A percentile compares a stretch with the other conserved stretches of the same genome.
These are phyloP conservation scores for Sclerotinia subarctica DNA, from an alignment of 2,329 filamentous ascomycete species.

Conservation along the genomic window DNA sequence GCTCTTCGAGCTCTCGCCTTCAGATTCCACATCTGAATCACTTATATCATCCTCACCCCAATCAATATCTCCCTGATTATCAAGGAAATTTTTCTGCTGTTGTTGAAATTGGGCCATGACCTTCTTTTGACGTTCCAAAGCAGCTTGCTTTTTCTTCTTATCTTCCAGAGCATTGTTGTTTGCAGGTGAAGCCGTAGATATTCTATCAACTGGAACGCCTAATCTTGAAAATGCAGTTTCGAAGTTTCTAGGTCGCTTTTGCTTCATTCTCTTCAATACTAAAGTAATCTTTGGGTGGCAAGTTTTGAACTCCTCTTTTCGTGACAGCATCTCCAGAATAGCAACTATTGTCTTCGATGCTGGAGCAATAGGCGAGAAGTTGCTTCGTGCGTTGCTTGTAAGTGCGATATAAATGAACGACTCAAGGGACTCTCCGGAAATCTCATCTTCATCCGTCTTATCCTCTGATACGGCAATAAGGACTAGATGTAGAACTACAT, in stretches of 20 bases:
- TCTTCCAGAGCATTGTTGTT: conserved; percentile 57
- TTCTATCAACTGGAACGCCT: conserved; percentile 69
- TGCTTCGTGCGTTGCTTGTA: conserved; percentile 58
- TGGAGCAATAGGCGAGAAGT: conserved; percentile 56
- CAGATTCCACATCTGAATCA: conserved; percentile 59
- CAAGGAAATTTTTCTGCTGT: conserved; percentile 92
- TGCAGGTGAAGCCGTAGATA: conserved; percentile 80
- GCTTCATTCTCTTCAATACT: conserved; percentile 79
- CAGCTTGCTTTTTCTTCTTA: conserved; percentile 82
- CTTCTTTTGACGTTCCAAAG: conserved; percentile 81
- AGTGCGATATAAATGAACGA: conserved; percentile 76
- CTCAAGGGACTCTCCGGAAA: conserved; percentile 46
- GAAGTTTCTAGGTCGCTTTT: conserved; percentile 74
- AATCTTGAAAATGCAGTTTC: conserved; percentile 61
- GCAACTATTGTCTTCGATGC: conserved; percentile 61
- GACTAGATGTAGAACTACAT: conserved; percentile 84
- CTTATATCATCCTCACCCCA: conserved; percentile 82
- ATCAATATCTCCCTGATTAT: conserved; percentile 80
- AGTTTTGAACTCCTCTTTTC: conserved; percentile 72
- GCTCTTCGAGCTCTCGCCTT: conserved; percentile 64
- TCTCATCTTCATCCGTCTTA: conserved; percentile 53
- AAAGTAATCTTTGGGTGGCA: conserved; percentile 82
- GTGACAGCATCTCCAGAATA: conserved; percentile 58
- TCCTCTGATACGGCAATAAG: conserved; percentile 87
- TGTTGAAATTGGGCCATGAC: conserved; percentile 99